Percentiles rank a stretch among this genome's conserved stretches.
These are phyloP conservation scores for Sphaerulina musiva DNA, from an alignment of 2,329 filamentous ascomycete species.

Conservation along the genomic window DNA sequence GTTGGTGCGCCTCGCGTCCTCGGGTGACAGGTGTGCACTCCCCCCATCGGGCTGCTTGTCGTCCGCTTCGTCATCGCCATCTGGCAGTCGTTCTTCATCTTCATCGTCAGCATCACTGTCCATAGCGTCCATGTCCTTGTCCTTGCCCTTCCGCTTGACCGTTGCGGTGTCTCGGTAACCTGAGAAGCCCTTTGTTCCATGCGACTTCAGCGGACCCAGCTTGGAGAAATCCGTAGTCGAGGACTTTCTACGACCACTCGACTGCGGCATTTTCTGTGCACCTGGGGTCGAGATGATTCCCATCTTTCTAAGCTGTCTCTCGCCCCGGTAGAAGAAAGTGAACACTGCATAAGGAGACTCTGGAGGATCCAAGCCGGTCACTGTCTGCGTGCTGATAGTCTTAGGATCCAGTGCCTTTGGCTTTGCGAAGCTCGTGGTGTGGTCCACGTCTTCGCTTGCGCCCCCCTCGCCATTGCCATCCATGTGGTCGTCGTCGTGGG, in stretches of 20 bases:
- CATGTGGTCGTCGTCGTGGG: constrained; percentile 74
- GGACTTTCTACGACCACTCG: constrained; percentile 66
- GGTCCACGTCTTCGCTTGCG: constrained; percentile 79
- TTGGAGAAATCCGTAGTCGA: constrained; percentile 78
- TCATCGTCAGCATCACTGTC: constrained; percentile 71
- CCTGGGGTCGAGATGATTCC: constrained; percentile 65
- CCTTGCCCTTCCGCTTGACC: constrained; percentile 52
- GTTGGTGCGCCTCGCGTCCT: constrained; percentile 65
- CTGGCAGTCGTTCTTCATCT: constrained; percentile 53
- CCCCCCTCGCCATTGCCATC: constrained; percentile 50
- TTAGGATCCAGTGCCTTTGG: constrained; percentile 94
- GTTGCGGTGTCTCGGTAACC: constrained; percentile 57
- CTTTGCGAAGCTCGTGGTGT: constrained; percentile 96
- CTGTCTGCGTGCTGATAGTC: constrained; percentile 95
- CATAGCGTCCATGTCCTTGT: constrained; percentile 55
- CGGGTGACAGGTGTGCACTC: constrained; percentile 50
- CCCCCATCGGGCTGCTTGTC: constrained; percentile 57
- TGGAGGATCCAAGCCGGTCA: constrained; percentile 94
- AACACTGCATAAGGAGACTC: constrained; percentile 96
- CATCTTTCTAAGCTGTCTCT: constrained; percentile 94
- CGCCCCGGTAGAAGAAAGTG: constrained; percentile 94
- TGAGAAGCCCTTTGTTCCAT: constrained; percentile 84
- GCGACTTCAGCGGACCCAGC: constrained; percentile 73
- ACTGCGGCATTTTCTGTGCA: constrained; percentile 55
- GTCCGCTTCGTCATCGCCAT: constrained; percentile 53